phyloP scores from a whole-genome alignment of 768 basidiomycete genomes.

The Xanthoconium purpureum region DNA sequence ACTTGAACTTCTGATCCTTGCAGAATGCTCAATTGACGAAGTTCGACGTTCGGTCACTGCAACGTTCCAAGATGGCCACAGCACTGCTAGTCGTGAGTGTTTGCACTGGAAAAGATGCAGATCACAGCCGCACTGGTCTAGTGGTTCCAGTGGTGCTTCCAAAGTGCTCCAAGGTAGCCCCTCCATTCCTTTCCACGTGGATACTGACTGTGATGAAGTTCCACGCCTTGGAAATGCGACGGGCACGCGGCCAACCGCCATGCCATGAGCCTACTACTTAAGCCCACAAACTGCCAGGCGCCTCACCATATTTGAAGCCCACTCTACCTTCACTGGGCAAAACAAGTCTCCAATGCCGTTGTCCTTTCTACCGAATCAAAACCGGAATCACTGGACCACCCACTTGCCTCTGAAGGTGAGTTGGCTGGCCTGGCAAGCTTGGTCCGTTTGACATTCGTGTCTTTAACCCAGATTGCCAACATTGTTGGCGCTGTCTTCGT shows the following conservation, averaged over 20 bases:
- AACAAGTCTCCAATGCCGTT: constrained; percentile 21
- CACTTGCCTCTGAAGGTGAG: constrained; percentile 54
- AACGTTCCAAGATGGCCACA: constrained; percentile 1
- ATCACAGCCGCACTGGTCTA: constrained; percentile 3
- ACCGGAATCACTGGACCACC: constrained; percentile 41
- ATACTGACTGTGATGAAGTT: constrained; percentile 1
- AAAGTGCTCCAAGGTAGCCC: not conserved
- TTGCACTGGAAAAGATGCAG: constrained; percentile 6
- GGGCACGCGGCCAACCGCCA: constrained; percentile 19
- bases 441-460: constrained; percentile 2
- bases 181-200: constrained; percentile 23
- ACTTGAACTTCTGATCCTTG: constrained; percentile 5
- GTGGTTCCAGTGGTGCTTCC: too few species aligned
- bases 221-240: constrained; percentile 27
- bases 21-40: not conserved
- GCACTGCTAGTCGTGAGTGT: not conserved
- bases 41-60: constrained; percentile 1
- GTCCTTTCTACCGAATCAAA: constrained; percentile 16
- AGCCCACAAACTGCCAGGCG: constrained; percentile 15
- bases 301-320: constrained; percentile 11
- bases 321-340: constrained; percentile 8
- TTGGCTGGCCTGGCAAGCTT: not conserved
- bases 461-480: constrained; percentile 44
- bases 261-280: constrained; percentile 23
- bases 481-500: constrained; percentile 54